Conservation (phyloP, 345 rosid genomes). For the Corchorus capsularis region DNA sequence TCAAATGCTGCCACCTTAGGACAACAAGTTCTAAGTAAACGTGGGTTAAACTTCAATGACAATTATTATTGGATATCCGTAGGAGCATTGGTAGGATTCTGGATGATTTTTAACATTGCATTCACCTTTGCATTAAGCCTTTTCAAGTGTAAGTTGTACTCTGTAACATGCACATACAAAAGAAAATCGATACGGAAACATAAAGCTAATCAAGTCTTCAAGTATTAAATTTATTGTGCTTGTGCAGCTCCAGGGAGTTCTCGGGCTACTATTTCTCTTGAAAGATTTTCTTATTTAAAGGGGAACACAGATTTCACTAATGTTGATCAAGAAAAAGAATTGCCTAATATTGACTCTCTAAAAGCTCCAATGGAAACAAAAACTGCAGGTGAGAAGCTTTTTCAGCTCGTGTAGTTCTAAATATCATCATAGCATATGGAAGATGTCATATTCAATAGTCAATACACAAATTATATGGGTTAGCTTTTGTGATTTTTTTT, state of each 20-base stretch:
- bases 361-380: slow-evolving; percentile 17
- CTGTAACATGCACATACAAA: too few relatives aligned
- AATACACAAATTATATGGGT: too few relatives aligned
- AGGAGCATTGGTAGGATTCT: slow-evolving; percentile 44
- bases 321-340: slow-evolving; percentile 16
- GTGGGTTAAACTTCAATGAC: slow-evolving; percentile 37
- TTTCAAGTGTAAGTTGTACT: slow-evolving; percentile 38
- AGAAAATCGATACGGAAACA: too few relatives aligned
- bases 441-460: too few relatives aligned
- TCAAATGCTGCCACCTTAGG: slow-evolving; percentile 38
- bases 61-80: slow-evolving; percentile 43
- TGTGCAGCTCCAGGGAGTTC: slow-evolving; percentile 44
- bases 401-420: too few relatives aligned
- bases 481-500: too few relatives aligned
- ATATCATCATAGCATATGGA: too few relatives aligned
- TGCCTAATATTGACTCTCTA: background rate
- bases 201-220: too few relatives aligned
- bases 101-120: slow-evolving; percentile 39
- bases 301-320: slow-evolving; percentile 5
- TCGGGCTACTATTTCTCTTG: slow-evolving; percentile 27
- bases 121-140: slow-evolving; percentile 41
- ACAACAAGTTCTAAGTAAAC: slow-evolving; percentile 28
- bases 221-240: slow-evolving; percentile 10
- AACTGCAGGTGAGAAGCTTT: too few relatives aligned
- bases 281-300: slow-evolving; percentile 22